Percentiles rank a stretch among this genome's conserved stretches.
Evolutionary conservation across 441 rosid species (phyloP).

Genomic region (Codiaeum variegatum): DNA sequence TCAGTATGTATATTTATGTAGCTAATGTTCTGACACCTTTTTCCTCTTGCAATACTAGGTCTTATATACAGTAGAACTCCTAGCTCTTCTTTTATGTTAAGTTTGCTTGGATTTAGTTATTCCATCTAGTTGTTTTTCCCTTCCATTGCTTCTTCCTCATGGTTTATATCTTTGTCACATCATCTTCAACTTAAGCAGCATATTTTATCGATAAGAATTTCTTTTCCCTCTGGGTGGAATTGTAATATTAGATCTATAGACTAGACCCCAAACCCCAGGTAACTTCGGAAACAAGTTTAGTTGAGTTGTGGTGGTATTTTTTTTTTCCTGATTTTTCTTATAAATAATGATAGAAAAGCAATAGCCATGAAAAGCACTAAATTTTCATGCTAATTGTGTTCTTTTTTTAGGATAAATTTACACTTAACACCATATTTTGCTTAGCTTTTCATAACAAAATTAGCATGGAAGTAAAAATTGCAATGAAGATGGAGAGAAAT

Average conservation of each 20-base stretch:
- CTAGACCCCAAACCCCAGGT: too few species aligned
- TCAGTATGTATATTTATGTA: neutral
- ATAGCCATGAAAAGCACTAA: neutral
- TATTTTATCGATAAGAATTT: neutral
- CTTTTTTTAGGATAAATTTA: neutral
- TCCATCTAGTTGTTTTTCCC: neutral
- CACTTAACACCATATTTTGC: neutral
- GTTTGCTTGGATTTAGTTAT: neutral
- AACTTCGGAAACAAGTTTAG: too few species aligned
- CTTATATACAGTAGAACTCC: neutral
- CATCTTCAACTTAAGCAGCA: neutral
- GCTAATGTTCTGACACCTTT: neutral
- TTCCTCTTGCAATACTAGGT: neutral
- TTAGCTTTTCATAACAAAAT: too few species aligned
- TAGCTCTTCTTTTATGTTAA: neutral
- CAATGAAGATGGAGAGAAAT: neutral
- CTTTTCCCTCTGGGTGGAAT: neutral
- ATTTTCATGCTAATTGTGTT: neutral
- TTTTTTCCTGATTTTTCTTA: neutral
- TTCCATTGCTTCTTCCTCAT: neutral
- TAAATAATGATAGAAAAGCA: slow-evolving; percentile 5
- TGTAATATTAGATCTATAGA: too few species aligned
- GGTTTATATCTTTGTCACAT: neutral
- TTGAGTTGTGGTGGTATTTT: neutral
- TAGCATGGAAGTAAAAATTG: too few species aligned